Conservation (phyloP, 495 filamentous ascomycete genomes). For the Lepraria neglecta region DNA sequence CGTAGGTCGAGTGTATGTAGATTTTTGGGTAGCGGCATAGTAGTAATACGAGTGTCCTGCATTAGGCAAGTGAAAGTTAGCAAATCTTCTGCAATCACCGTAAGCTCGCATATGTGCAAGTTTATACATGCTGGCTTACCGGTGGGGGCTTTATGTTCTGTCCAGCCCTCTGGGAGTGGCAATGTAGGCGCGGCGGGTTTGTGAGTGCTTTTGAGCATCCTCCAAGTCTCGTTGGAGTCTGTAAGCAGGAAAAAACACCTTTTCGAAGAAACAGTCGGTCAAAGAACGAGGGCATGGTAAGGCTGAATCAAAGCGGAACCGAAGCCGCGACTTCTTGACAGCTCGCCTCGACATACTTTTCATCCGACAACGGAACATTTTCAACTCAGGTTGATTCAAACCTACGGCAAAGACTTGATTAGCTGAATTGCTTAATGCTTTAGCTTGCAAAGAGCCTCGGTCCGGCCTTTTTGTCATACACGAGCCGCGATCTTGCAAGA, state of each 20-base stretch:
- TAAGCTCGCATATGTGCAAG: conserved; percentile 7
- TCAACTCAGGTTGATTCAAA: too few species aligned
- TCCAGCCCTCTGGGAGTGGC: conserved; percentile 76
- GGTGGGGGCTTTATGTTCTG: conserved; percentile 84
- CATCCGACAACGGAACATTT: too few species aligned
- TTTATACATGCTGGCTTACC: conserved; percentile 41
- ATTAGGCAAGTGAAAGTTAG: conserved; percentile 3
- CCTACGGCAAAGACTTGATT: too few species aligned
- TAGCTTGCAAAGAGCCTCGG: too few species aligned
- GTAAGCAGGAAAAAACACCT: neutral
- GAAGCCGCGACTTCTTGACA: too few species aligned
- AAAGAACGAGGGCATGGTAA: too few species aligned
- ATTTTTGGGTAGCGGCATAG: conserved; percentile 76
- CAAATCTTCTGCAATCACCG: conserved; percentile 18
- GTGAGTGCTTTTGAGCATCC: conserved; percentile 61
- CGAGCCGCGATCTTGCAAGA: too few species aligned
- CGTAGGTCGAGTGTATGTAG: conserved; percentile 72
- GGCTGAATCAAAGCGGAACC: too few species aligned
- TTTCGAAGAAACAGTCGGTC: too few species aligned
- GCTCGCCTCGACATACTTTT: too few species aligned
- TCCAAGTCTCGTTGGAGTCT: neutral
- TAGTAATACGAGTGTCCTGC: conserved; percentile 83
- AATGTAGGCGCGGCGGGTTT: conserved; percentile 41
- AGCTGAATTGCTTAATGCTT: too few species aligned
- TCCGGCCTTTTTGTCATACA: too few species aligned